Base-by-base conservation (phyloP, 306 rosid species). In the Citrullus mucosospermus region DNA sequence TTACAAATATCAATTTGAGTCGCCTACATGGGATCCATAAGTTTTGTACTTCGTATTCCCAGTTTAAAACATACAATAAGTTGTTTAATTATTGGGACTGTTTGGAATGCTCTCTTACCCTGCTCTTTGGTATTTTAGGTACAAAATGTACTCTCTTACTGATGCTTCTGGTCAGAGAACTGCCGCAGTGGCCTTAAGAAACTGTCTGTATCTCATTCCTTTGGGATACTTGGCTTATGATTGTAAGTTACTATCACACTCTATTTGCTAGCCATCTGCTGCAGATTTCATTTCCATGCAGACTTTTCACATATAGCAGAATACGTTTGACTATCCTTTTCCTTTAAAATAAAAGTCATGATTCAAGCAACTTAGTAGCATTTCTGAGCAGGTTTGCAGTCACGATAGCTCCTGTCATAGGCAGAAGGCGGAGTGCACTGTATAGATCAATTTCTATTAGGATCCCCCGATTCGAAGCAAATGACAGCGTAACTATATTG, bases 161-260 rank as follows among this genome's bases (percentile, higher is more conserved):
- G 98, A 95, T 83, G 82, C 89, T 68, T 87, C 97, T 85, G 98
- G 97, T 67, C 83, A 6, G 76, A 89, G 91, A 88, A 95, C 96
- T 32, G 89, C 98, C 30, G 73, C 83, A 50, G 97, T 92, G 86
- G 98, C 98, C 78, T 83, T 92, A 78, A 88, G 98, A 84, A 92
- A 95, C 86, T 92, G 96, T 51, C 51, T 91, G 8, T 92, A 95
- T 82, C 88, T 95, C 56, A 82, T 95, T 84, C 98, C 98, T 72
- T 75, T 95, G 92, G 98, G 98, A 30, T 95, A 80, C 86, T 78
- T 92, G 84, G 97, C 98, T n/a, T 91, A 88, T 86, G 92, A 92
- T 81, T 92, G 98, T 94, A 82, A 94, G 98, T 92, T 72, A 46
- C n/a, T 62, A 25, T 61, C 71, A n/a, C 44, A n/a, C 56, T 41